These are phyloP conservation scores for Davidsoniella eucalypti DNA, from an alignment of 2,329 filamentous ascomycete species.

Conservation along the genomic window DNA sequence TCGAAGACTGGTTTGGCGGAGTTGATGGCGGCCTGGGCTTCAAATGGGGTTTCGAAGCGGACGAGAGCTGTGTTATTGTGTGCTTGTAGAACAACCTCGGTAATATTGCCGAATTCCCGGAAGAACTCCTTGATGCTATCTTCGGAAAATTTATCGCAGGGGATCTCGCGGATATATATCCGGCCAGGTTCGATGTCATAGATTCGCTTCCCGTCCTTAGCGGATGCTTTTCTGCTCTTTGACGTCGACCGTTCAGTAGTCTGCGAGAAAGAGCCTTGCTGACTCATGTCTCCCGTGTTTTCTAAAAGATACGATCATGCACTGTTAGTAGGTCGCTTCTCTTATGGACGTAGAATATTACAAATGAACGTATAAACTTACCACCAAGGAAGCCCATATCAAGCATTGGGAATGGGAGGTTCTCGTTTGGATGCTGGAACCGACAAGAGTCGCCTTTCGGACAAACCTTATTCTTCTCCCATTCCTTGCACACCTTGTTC, in stretches of 20 bases:
- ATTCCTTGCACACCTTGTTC: slow-evolving; percentile 8
- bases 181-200: slow-evolving; percentile 46
- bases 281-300: too few species aligned
- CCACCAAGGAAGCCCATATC: slow-evolving; percentile 5
- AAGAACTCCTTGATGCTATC: slow-evolving; percentile 53
- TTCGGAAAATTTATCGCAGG: slow-evolving; percentile 52
- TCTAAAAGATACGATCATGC: neutral
- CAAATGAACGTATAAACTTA: neutral
- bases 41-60: slow-evolving; percentile 47
- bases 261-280: too few species aligned
- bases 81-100: slow-evolving; percentile 46
- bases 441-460: slow-evolving; percentile 6
- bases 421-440: neutral
- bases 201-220: slow-evolving; percentile 29
- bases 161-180: slow-evolving; percentile 64
- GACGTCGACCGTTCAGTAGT: slow-evolving; percentile 19
- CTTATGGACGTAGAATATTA: neutral
- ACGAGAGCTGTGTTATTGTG: slow-evolving; percentile 53
- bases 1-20: slow-evolving; percentile 72
- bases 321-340: neutral
- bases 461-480: slow-evolving; percentile 5
- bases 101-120: slow-evolving; percentile 50
- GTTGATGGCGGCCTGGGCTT: slow-evolving; percentile 53
- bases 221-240: slow-evolving; percentile 20
- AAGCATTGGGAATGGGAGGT: neutral